A percentile compares a stretch with the other conserved stretches of the same genome.
Conservation (phyloP, 305 asterid species). For the Fraxinus nigra region DNA sequence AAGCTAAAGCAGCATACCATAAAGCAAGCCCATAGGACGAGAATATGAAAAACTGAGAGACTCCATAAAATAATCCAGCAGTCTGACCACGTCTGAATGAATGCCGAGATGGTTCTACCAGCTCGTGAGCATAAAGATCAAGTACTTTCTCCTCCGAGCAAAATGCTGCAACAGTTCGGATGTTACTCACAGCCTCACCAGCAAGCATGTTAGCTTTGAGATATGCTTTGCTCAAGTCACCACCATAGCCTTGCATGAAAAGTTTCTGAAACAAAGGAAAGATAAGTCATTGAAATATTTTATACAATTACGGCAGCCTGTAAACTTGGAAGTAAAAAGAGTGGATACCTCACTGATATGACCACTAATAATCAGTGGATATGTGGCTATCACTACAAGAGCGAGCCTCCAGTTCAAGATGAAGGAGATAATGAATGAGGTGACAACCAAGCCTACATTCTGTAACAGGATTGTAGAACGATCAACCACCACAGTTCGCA, state of each 20-base stretch:
- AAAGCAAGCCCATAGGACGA: slow-evolving; percentile 91
- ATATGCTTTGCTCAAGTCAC: slow-evolving; percentile 85
- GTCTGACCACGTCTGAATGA: slow-evolving; percentile 88
- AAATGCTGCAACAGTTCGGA: slow-evolving; percentile 91
- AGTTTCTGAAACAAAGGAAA: slow-evolving; percentile 67
- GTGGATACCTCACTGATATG: slow-evolving; percentile 86
- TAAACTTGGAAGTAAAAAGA: neutral
- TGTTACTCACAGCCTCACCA: slow-evolving; percentile 98
- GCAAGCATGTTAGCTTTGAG: slow-evolving; percentile 97
- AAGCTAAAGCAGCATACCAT: slow-evolving; percentile 53
- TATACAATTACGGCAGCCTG: neutral
- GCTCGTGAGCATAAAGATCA: slow-evolving; percentile 69
- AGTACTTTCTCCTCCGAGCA: slow-evolving; percentile 88
- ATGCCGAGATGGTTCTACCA: slow-evolving; percentile 69
- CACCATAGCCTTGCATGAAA: slow-evolving; percentile 94
- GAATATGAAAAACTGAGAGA: slow-evolving; percentile 94
- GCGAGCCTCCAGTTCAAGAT: slow-evolving; percentile 97
- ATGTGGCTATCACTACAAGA: slow-evolving; percentile 87
- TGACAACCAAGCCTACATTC: slow-evolving; percentile 71
- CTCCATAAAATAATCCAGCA: slow-evolving; percentile 86
- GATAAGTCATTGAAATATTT: slow-evolving; percentile 8
- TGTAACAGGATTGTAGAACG: slow-evolving; percentile 82
- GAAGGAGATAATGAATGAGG: slow-evolving; percentile 86
- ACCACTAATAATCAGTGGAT: slow-evolving; percentile 85
- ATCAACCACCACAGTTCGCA: slow-evolving; percentile 85